Conservation (phyloP, 1,284 basidiomycete species). For the Xanthoconium separans region DNA sequence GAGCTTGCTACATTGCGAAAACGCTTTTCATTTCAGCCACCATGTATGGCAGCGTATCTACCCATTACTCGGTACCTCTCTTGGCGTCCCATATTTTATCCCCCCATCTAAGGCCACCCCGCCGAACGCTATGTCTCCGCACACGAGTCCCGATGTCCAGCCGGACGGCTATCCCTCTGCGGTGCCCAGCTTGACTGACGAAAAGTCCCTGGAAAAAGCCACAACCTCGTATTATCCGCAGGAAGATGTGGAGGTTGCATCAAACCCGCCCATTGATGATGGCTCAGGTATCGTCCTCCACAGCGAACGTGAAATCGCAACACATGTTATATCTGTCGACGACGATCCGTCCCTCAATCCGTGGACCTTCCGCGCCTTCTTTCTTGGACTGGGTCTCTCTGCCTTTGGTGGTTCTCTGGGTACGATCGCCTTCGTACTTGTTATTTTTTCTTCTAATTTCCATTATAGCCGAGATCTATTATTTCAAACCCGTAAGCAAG, state of each 20-base stretch:
- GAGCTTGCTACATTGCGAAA: too few relatives aligned
- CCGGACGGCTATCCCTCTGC: not conserved
- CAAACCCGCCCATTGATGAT: constrained; percentile 16
- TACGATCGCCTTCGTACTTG: constrained; percentile 2
- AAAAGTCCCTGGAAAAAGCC: not conserved
- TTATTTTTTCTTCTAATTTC: not conserved
- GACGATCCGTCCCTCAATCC: constrained; percentile 58
- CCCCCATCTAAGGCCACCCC: too few relatives aligned
- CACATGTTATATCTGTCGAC: constrained; percentile 50
- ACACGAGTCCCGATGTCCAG: not conserved
- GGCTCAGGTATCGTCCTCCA: constrained; percentile 35
- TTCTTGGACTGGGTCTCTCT: constrained; percentile 59
- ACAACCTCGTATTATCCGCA: not conserved
- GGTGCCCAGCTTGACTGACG: not conserved
- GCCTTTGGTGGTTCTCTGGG: constrained; percentile 57
- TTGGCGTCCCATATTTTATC: too few relatives aligned
- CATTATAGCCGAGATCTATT: constrained; percentile 50
- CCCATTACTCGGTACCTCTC: too few relatives aligned
- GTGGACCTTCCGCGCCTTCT: constrained; percentile 56
- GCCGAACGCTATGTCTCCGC: not conserved
- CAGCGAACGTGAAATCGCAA: constrained; percentile 48
- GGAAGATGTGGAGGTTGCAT: constrained; percentile 27
- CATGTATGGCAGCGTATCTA: too few relatives aligned
- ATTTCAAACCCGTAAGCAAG: constrained; percentile 51
- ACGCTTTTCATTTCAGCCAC: too few relatives aligned